Evolutionary conservation across 768 basidiomycete genomes (phyloP), one percentile per base, ranked within the genome.

Genomic region (Dacryopinax primogenitus): DNA sequence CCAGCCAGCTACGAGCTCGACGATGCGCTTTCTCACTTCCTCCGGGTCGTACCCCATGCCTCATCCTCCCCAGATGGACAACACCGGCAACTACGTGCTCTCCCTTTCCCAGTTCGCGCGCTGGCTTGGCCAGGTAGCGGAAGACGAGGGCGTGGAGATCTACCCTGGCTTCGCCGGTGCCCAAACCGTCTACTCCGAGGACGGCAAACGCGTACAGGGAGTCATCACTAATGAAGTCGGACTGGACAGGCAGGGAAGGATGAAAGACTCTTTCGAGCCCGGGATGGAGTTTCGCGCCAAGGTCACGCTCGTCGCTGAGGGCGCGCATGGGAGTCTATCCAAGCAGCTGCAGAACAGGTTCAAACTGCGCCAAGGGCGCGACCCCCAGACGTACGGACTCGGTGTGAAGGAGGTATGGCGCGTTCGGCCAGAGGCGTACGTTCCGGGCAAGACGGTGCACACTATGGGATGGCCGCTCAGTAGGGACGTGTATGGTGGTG

Each of bases 321-420:
- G 95, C 37, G 92, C 93, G 1, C 95, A 97, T 67, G 96, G 96
- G 0, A 89, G 86, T 4, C 80, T 98, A 13, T 84, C 88, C 2
- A 95, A 98, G 74, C 80, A 85, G 63, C 83, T 86, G 1, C 84
- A 90, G 65, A 78, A 80, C 23, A 81, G 83, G 70, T 95, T 93
- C 76, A 77, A 85, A 62, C 78, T 98, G 11, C 78, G 92, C 34
- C 68, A 83, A 76, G 71, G 76, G n/a, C 70, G 74, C 77, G 87
- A 95, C 74, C 87, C 88, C 1, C 96, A 98, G 77, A 98, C 95
- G 1, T 98, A 97, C 70, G 96, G 88, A 0, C 84, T 99, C 65
- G 96, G 96, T 1, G 77, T 98, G 63, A 98, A 99, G 79, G 95
- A 99, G 74, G 92, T 98, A 1, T 98, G 96, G 96, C 83, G 89